Evolutionary conservation across 1,284 basidiomycete genomes (phyloP).

Genomic region (Malassezia globosa): DNA sequence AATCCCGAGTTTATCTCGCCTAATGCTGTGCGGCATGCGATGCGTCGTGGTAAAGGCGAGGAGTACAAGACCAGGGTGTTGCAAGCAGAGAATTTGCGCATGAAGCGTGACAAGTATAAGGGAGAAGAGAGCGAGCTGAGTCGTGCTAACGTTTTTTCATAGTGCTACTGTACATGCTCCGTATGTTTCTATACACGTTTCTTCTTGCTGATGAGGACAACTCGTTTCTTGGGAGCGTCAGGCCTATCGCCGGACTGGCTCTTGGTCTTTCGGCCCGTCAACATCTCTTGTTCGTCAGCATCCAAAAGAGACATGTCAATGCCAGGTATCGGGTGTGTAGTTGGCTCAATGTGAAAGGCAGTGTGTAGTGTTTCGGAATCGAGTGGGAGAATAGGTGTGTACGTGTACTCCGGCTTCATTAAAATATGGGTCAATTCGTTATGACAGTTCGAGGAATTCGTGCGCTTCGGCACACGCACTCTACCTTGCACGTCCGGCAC

Average conservation of each 20-base stretch:
- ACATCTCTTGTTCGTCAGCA: slow-evolving; percentile 14
- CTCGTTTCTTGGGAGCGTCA: slow-evolving; percentile 15
- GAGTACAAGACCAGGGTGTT: slow-evolving; percentile 72
- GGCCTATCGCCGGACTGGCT: slow-evolving; percentile 2
- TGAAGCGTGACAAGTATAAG: slow-evolving; percentile 59
- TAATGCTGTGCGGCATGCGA: slow-evolving; percentile 63
- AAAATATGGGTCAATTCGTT: slow-evolving; percentile 11
- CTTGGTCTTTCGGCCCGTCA: slow-evolving; percentile 2
- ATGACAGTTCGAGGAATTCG: slow-evolving; percentile 3
- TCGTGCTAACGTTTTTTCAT: slow-evolving; percentile 78
- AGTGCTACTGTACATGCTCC: not conserved
- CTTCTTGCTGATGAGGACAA: slow-evolving; percentile 16
- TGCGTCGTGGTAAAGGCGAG: slow-evolving; percentile 62
- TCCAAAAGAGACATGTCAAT: slow-evolving; percentile 12
- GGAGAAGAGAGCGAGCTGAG: slow-evolving; percentile 68
- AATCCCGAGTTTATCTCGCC: slow-evolving; percentile 93
- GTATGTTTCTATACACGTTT: slow-evolving; percentile 8
- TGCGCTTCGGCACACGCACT: slow-evolving; percentile 11
- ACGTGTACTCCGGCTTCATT: slow-evolving; percentile 18
- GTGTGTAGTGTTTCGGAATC: slow-evolving; percentile 7
- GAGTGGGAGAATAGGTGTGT: slow-evolving; percentile 15
- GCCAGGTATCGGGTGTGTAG: slow-evolving; percentile 1
- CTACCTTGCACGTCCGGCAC: slow-evolving; percentile 13
- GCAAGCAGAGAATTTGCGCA: slow-evolving; percentile 59
- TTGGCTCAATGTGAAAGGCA: slow-evolving; percentile 7